These are phyloP conservation scores for Apiospora saccharicola DNA, from an alignment of 2,329 filamentous ascomycete species.

Conservation along the genomic window DNA sequence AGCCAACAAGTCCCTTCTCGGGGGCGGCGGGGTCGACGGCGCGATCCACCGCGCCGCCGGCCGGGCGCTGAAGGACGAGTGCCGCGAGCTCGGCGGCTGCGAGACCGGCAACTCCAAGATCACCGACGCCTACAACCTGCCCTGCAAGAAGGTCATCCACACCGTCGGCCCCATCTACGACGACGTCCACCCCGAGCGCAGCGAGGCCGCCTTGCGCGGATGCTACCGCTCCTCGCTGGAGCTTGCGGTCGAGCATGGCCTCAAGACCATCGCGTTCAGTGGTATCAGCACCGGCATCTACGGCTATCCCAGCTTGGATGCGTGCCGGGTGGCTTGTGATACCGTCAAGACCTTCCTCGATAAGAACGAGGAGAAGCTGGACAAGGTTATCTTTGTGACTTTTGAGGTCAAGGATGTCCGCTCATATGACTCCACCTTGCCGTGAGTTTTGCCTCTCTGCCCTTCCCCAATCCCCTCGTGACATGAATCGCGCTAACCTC, in stretches of 20 bases:
- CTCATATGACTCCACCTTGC: conserved; percentile 74
- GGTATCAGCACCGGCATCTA: conserved; percentile 90
- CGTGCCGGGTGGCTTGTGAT: conserved; percentile 74
- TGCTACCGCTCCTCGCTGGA: conserved; percentile 78
- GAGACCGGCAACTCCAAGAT: conserved; percentile 82
- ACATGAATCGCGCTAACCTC: neutral
- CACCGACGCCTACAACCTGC: conserved; percentile 78
- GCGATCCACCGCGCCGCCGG: conserved; percentile 90
- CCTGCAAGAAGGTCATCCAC: conserved; percentile 83
- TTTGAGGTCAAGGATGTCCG: conserved; percentile 80
- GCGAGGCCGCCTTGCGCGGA: conserved; percentile 57
- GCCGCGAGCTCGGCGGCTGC: conserved; percentile 75
- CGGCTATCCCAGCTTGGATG: conserved; percentile 79
- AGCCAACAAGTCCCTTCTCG: conserved; percentile 79
- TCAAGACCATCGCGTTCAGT: conserved; percentile 81
- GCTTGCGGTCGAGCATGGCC: conserved; percentile 71
- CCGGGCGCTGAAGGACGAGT: conserved; percentile 71
- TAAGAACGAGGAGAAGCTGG: conserved; percentile 58
- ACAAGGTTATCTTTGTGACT: conserved; percentile 84
- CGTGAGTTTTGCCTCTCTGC: conserved; percentile 64
- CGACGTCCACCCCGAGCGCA: conserved; percentile 46
- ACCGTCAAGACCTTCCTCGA: conserved; percentile 64
- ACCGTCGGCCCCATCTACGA: conserved; percentile 86
- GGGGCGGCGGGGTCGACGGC: conserved; percentile 90
- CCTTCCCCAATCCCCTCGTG: neutral